Evolutionary conservation across 805 yeast species (phyloP).

Genomic region (Kazachstania martiniae): DNA sequence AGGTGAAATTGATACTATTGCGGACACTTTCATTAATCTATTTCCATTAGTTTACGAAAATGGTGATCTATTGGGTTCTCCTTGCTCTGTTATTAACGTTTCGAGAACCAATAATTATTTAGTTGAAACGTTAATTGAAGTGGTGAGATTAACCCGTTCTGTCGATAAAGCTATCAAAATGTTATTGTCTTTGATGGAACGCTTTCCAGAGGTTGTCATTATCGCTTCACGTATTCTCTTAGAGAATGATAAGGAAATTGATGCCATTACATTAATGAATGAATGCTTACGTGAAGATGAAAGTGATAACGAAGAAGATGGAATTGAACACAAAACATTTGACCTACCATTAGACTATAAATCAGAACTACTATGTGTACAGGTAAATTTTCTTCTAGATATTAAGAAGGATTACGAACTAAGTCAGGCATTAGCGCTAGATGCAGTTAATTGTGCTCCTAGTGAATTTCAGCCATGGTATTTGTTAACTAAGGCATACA

Average conservation of each 20-base stretch:
- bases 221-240: slow-evolving; percentile 25
- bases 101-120: slow-evolving; percentile 27
- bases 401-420: slow-evolving; percentile 18
- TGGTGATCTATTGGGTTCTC: slow-evolving; percentile 25
- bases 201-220: slow-evolving; percentile 21
- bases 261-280: slow-evolving; percentile 25
- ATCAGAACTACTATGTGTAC: slow-evolving; percentile 23
- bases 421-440: slow-evolving; percentile 20
- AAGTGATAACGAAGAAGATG: slow-evolving; percentile 1
- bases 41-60: slow-evolving; percentile 26
- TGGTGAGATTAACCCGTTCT: slow-evolving; percentile 22
- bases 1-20: slow-evolving; percentile 24
- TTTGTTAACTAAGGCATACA: slow-evolving; percentile 50
- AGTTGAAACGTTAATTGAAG: slow-evolving; percentile 23
- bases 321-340: slow-evolving; percentile 1
- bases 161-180: slow-evolving; percentile 17
- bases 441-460: slow-evolving; percentile 53
- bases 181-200: slow-evolving; percentile 15
- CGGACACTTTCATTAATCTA: slow-evolving; percentile 22
- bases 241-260: slow-evolving; percentile 27
- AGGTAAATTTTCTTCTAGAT: slow-evolving; percentile 21
- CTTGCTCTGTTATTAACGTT: slow-evolving; percentile 21
- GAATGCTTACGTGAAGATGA: slow-evolving; percentile 16
- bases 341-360: slow-evolving; percentile 18
- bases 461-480: slow-evolving; percentile 72